These are phyloP conservation scores for Aspergillus sclerotialis DNA, from an alignment of 2,329 filamentous ascomycete genomes.

Conservation along the genomic window DNA sequence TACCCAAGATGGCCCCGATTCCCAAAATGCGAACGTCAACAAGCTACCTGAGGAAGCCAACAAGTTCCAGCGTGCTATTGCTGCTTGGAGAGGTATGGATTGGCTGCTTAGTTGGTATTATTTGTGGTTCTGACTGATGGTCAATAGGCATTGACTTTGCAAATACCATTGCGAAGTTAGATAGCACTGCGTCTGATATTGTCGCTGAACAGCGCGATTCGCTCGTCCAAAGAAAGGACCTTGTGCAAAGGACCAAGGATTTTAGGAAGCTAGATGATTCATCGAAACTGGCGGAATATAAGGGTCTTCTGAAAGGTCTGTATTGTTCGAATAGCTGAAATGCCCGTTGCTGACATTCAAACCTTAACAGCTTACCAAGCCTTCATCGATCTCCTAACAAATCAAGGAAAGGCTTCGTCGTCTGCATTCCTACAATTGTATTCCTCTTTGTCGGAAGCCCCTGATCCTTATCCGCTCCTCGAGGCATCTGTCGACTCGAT, in stretches of 20 bases:
- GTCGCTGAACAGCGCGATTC: conserved; percentile 89
- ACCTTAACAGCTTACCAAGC: conserved; percentile 71
- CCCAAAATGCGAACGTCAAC: conserved; percentile 17
- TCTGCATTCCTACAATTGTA: conserved; percentile 91
- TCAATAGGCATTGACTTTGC: conserved; percentile 80
- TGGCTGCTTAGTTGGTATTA: neutral
- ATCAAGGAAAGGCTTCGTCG: conserved; percentile 90
- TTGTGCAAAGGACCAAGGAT: conserved; percentile 98
- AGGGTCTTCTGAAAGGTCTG: conserved; percentile 76
- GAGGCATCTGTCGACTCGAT: conserved; percentile 95
- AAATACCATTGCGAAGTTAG: conserved; percentile 73
- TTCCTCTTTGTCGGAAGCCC: conserved; percentile 86
- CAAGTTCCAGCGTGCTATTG: conserved; percentile 94
- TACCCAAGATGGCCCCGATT: conserved; percentile 18
- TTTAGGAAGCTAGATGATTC: conserved; percentile 90
- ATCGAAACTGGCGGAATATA: conserved; percentile 79
- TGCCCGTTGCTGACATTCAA: conserved; percentile 5
- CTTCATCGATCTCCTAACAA: conserved; percentile 93
- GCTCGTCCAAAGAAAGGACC: conserved; percentile 90
- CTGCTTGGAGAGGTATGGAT: conserved; percentile 89
- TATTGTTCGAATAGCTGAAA: conserved; percentile 1
- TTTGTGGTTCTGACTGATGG: no score
- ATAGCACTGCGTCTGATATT: conserved; percentile 91
- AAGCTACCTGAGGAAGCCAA: conserved; percentile 58
- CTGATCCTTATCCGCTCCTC: conserved; percentile 90